Conservation (phyloP, 768 basidiomycete species). For the Suillus fuscotomentosus region DNA sequence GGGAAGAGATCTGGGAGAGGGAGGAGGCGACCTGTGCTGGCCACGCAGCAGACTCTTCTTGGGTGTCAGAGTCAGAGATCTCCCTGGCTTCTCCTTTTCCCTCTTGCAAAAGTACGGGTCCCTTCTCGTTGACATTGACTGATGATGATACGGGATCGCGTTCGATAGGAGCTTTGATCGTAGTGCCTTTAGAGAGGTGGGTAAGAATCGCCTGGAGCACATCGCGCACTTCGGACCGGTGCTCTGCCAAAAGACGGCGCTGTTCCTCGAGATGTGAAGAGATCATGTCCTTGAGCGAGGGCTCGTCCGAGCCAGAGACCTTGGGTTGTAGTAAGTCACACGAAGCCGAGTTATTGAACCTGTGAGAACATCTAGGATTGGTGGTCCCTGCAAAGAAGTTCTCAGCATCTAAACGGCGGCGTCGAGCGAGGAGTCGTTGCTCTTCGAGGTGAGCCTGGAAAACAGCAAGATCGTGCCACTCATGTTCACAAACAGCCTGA, state of each 20-base stretch:
- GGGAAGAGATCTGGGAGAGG: constrained; percentile 37
- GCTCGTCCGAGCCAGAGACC: background rate
- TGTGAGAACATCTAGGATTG: background rate
- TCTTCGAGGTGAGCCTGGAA: background rate
- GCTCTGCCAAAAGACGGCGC: constrained; percentile 5
- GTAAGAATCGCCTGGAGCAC: background rate
- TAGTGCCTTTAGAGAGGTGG: background rate
- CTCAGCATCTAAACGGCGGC: background rate
- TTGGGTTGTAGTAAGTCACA: background rate
- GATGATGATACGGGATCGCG: background rate
- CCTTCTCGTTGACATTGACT: background rate
- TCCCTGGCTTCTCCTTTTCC: constrained; percentile 40
- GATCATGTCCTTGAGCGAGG: background rate
- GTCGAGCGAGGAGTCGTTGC: background rate
- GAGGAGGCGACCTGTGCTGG: constrained; percentile 15
- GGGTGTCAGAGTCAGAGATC: constrained; percentile 4
- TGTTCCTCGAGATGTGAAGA: background rate
- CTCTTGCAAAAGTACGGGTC: constrained; percentile 2
- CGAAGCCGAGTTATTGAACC: background rate
- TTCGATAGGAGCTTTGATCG: background rate
- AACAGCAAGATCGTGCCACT: background rate
- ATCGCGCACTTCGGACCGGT: constrained; percentile 6
- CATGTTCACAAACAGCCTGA: background rate
- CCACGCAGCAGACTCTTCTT: constrained; percentile 14
- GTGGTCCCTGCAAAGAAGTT: background rate